These are phyloP conservation scores for Acacia confusa DNA, from an alignment of 306 rosid genomes.

Conservation along the genomic window DNA sequence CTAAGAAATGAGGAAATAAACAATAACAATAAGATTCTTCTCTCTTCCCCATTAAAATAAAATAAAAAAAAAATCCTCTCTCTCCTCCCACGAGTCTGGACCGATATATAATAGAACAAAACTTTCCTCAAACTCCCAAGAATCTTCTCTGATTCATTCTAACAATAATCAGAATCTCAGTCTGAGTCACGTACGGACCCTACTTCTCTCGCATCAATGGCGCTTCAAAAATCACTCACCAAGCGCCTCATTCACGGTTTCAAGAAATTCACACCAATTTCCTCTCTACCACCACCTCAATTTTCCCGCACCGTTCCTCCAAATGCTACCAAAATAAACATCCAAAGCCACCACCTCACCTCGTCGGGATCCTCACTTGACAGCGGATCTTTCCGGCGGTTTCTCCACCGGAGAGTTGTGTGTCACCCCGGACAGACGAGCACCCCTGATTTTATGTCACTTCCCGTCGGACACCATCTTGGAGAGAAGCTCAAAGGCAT, in stretches of 20 bases:
- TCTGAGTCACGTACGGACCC: background rate
- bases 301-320: background rate
- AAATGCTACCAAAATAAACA: conserved; percentile 24
- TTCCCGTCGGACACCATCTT: conserved; percentile 61
- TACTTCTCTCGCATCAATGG: conserved; percentile 46
- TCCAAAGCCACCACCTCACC: conserved; percentile 42
- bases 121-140: background rate
- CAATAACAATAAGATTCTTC: background rate
- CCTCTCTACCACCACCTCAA: background rate
- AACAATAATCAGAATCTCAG: background rate
- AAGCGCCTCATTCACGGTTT: conserved; percentile 37
- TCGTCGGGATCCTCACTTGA: conserved; percentile 31
- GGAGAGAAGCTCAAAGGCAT: conserved; percentile 42
- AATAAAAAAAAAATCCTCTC: background rate
- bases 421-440: conserved; percentile 39
- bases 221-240: conserved; percentile 52
- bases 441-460: conserved; percentile 54
- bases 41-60: background rate
- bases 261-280: background rate
- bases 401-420: conserved; percentile 47
- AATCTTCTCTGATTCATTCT: background rate
- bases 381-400: conserved; percentile 50
- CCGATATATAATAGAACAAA: conserved; percentile 24
- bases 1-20: background rate
- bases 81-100: conserved; percentile 18